Percentiles rank a stretch among this genome's conserved stretches.
These are phyloP conservation scores for Coemansia pectinata DNA, from an alignment of 192 early-diverging fungal genomes.

Conservation along the genomic window DNA sequence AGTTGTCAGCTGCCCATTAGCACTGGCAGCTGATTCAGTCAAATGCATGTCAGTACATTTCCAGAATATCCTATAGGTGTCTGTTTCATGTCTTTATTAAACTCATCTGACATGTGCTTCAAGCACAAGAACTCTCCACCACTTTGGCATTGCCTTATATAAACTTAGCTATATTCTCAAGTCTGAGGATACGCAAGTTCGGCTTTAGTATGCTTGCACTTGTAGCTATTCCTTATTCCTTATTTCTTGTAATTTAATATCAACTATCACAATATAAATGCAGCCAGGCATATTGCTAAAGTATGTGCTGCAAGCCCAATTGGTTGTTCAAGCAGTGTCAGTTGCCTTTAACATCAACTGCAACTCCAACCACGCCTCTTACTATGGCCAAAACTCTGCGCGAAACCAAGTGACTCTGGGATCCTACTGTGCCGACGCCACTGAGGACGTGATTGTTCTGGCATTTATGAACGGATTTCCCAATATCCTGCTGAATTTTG, in stretches of 20 bases:
- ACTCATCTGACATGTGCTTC: background rate
- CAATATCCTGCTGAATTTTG: conserved; percentile 61
- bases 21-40: background rate
- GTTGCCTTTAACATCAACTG: conserved; percentile 41
- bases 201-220: background rate
- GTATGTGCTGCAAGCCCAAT: background rate
- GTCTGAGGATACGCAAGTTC: background rate
- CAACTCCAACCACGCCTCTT: conserved; percentile 51
- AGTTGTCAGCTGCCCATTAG: background rate
- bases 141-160: background rate
- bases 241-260: background rate
- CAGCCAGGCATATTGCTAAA: background rate
- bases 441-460: conserved; percentile 62
- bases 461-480: conserved; percentile 65
- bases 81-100: background rate
- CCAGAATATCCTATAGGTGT: background rate
- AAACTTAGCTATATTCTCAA: background rate
- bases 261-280: background rate
- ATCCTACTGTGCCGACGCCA: conserved; percentile 64
- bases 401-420: conserved; percentile 43
- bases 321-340: background rate
- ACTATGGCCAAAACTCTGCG: conserved; percentile 57
- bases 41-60: background rate
- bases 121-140: background rate
- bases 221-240: background rate